Percentiles rank a stretch among this genome's conserved stretches.
Evolutionary conservation across 2,329 filamentous ascomycete genomes (phyloP).

Genomic region (Mollisiaceae sp.): DNA sequence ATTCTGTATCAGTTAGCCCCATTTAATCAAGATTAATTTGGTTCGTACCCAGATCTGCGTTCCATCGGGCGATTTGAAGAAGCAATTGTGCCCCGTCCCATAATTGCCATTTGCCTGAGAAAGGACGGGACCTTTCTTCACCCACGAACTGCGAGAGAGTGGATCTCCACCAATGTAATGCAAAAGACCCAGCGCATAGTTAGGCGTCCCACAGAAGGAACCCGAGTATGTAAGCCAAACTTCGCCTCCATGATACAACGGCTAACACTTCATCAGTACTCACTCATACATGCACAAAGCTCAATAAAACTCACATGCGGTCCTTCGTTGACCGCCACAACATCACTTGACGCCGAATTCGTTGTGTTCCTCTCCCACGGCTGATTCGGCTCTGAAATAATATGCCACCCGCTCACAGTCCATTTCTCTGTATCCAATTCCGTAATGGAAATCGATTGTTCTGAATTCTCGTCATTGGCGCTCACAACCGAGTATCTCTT

Average conservation of each 20-base stretch:
- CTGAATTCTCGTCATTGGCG: too few relatives aligned
- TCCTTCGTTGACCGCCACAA: too few relatives aligned
- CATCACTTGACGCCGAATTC: too few relatives aligned
- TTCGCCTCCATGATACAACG: not conserved
- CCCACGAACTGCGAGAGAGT: not conserved
- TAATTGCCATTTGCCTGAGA: not conserved
- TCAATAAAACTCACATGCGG: too few relatives aligned
- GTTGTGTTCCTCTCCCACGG: too few relatives aligned
- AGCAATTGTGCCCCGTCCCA: not conserved
- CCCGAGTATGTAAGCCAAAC: not conserved
- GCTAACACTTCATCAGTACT: too few relatives aligned
- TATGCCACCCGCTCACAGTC: too few relatives aligned
- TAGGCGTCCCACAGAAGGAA: not conserved
- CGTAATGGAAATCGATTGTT: too few relatives aligned
- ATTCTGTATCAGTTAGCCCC: conserved; percentile 3
- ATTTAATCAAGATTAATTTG: not conserved
- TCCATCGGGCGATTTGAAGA: conserved; percentile 1
- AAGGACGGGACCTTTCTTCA: not conserved
- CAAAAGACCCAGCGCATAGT: not conserved
- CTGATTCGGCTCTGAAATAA: too few relatives aligned
- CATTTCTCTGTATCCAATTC: too few relatives aligned
- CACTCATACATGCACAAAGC: too few relatives aligned
- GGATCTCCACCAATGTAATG: not conserved
- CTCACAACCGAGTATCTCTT: too few relatives aligned
- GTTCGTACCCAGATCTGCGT: conserved; percentile 8